These are phyloP conservation scores for Fulvia fulva DNA, from an alignment of 2,329 filamentous ascomycete species.

Conservation along the genomic window DNA sequence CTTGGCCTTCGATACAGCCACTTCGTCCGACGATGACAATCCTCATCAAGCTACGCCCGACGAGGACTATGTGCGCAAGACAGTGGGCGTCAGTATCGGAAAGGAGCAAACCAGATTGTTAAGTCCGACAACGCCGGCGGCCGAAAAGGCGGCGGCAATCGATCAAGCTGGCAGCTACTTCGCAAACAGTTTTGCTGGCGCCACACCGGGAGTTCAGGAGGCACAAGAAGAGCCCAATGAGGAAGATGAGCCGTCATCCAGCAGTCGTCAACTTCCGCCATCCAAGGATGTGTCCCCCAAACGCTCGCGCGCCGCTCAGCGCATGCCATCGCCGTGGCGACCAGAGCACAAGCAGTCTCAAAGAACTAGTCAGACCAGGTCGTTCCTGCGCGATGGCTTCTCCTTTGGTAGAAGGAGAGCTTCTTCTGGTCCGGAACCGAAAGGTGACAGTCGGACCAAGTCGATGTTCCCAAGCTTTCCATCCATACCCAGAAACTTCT, in stretches of 20 bases:
- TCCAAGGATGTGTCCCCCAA: neutral
- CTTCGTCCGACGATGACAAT: slow-evolving; percentile 44
- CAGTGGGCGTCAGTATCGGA: slow-evolving; percentile 58
- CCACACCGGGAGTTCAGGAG: neutral
- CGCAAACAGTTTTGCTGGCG: slow-evolving; percentile 18
- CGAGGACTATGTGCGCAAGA: slow-evolving; percentile 39
- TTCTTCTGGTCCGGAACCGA: slow-evolving; percentile 36
- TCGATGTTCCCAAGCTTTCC: slow-evolving; percentile 29
- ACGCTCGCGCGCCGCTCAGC: neutral
- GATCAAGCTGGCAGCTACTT: slow-evolving; percentile 50
- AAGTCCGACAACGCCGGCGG: slow-evolving; percentile 54
- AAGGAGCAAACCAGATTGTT: slow-evolving; percentile 54
- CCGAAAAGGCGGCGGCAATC: slow-evolving; percentile 56
- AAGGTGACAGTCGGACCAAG: slow-evolving; percentile 23
- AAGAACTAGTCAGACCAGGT: slow-evolving; percentile 34
- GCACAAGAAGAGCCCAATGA: slow-evolving; percentile 12
- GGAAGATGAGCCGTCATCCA: neutral
- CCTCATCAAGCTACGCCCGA: slow-evolving; percentile 27
- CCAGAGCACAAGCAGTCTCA: slow-evolving; percentile 36
- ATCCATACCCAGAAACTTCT: slow-evolving; percentile 30
- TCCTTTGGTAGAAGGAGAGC: slow-evolving; percentile 37
- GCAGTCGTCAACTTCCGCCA: neutral
- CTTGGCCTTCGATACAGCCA: slow-evolving; percentile 35
- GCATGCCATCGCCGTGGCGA: slow-evolving; percentile 45
- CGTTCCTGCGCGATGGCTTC: slow-evolving; percentile 38